These are phyloP conservation scores for Carpinus fangiana DNA, from an alignment of 306 rosid genomes.

Conservation along the genomic window DNA sequence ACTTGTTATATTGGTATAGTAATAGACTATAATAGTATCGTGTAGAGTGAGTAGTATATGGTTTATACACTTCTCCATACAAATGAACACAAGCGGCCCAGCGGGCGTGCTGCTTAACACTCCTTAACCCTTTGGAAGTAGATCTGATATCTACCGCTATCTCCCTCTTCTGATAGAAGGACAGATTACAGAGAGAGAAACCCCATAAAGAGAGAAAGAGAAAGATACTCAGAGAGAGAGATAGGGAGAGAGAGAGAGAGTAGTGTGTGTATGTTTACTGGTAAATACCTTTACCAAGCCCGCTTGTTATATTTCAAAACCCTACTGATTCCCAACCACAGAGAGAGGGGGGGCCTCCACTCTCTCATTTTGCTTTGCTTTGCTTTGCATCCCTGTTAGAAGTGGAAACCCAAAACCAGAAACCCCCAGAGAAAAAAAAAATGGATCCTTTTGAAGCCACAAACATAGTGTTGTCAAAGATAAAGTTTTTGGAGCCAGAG, in stretches of 20 bases:
- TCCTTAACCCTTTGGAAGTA: conserved; percentile 31
- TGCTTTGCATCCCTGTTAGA: not conserved
- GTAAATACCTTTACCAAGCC: conserved; percentile 6
- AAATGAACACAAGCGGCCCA: conserved; percentile 2
- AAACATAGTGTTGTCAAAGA: conserved; percentile 58
- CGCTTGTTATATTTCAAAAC: conserved; percentile 40
- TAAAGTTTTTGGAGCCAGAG: conserved; percentile 76
- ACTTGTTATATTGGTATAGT: not conserved
- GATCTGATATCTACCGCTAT: conserved; percentile 61
- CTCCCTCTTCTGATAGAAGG: conserved; percentile 38
- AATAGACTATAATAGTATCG: not conserved
- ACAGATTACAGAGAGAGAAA: conserved; percentile 53
- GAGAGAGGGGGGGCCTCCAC: not conserved
- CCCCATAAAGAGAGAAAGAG: not conserved
- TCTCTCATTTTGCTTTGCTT: not conserved
- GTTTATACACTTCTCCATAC: too few species aligned
- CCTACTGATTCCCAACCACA: conserved; percentile 38
- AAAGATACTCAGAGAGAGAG: conserved; percentile 1
- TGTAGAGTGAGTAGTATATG: conserved; percentile 6
- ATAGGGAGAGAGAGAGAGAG: not conserved
- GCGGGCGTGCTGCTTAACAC: conserved; percentile 20
- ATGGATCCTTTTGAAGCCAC: conserved; percentile 91
- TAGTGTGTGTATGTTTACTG: not conserved
- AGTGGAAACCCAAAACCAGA: conserved; percentile 11
- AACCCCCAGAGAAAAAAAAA: not conserved